Conservation (phyloP, 257 asterid genomes). For the Lantana camara region DNA sequence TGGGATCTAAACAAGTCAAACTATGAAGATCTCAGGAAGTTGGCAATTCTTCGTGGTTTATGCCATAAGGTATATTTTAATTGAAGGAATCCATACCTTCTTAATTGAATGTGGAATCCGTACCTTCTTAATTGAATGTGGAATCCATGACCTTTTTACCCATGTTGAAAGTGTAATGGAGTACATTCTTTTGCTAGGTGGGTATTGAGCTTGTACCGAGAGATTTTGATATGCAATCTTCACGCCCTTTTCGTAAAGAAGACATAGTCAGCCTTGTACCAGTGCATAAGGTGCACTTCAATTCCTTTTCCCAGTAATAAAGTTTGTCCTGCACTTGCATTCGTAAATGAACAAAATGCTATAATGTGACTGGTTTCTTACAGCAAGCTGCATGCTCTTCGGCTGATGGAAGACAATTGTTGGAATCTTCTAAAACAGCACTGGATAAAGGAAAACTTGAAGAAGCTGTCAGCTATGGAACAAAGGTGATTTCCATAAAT, state of each 20-base stretch:
- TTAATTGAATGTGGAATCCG: too few relatives aligned
- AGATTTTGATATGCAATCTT: constrained; percentile 79
- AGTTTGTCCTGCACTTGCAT: constrained; percentile 16
- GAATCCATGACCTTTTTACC: too few relatives aligned
- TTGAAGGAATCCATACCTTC: neutral
- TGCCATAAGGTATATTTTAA: constrained; percentile 76
- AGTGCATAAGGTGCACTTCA: constrained; percentile 75
- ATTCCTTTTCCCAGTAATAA: constrained; percentile 13
- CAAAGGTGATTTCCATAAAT: constrained; percentile 64
- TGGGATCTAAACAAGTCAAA: constrained; percentile 71
- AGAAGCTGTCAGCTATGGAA: constrained; percentile 93
- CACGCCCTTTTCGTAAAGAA: constrained; percentile 66
- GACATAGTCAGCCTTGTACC: constrained; percentile 89
- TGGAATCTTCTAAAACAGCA: constrained; percentile 92
- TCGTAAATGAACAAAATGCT: constrained; percentile 6
- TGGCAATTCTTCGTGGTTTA: constrained; percentile 90
- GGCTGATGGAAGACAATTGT: constrained; percentile 93
- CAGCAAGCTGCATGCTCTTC: constrained; percentile 99
- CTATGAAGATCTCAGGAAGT: constrained; percentile 77
- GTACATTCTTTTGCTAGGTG: constrained; percentile 46
- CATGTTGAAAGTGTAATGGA: neutral
- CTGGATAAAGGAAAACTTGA: constrained; percentile 94
- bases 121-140: too few relatives aligned
- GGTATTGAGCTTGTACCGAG: constrained; percentile 93
- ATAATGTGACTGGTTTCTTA: constrained; percentile 27